These are phyloP conservation scores for Cyclotella atomus DNA, from an alignment of 108 stramenopile genomes.

Conservation along the genomic window DNA sequence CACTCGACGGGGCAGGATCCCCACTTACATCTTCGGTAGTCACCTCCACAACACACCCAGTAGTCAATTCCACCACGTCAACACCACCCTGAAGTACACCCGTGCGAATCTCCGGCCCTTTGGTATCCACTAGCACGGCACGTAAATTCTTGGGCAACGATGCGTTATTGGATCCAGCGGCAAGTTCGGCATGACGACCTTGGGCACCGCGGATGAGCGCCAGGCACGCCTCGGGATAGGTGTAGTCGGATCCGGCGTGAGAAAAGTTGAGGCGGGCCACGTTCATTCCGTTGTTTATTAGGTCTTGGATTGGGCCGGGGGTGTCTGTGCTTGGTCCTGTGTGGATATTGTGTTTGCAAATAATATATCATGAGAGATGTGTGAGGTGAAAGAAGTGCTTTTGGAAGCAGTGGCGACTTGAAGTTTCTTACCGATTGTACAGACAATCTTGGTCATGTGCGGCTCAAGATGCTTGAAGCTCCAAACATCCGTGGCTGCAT, in stretches of 20 bases:
- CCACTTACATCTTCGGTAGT: constrained; percentile 54
- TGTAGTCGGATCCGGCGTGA: constrained; percentile 63
- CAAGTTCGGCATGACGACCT: constrained; percentile 53
- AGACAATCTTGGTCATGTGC: constrained; percentile 89
- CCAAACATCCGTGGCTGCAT: constrained; percentile 21
- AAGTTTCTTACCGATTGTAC: constrained; percentile 95
- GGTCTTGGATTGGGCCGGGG: constrained; percentile 58
- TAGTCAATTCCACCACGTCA: constrained; percentile 57
- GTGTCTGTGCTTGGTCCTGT: constrained; percentile 85
- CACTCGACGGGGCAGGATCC: constrained; percentile 52
- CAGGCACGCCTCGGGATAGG: constrained; percentile 58
- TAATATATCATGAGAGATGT: too few species aligned
- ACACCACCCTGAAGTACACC: constrained; percentile 73
- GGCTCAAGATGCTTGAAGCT: constrained; percentile 8
- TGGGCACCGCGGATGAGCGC: constrained; percentile 51
- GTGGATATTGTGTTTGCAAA: too few species aligned
- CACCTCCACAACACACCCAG: constrained; percentile 55
- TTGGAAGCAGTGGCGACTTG: too few species aligned
- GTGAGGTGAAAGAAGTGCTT: too few species aligned
- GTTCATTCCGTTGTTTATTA: constrained; percentile 83
- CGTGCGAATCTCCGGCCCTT: constrained; percentile 92
- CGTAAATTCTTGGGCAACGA: constrained; percentile 67
- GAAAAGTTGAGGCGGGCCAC: constrained; percentile 94
- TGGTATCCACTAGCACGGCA: constrained; percentile 87
- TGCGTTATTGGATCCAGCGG: constrained; percentile 39